Evolutionary conservation across 345 rosid genomes (phyloP).

Genomic region (Odontarrhena argentea): DNA sequence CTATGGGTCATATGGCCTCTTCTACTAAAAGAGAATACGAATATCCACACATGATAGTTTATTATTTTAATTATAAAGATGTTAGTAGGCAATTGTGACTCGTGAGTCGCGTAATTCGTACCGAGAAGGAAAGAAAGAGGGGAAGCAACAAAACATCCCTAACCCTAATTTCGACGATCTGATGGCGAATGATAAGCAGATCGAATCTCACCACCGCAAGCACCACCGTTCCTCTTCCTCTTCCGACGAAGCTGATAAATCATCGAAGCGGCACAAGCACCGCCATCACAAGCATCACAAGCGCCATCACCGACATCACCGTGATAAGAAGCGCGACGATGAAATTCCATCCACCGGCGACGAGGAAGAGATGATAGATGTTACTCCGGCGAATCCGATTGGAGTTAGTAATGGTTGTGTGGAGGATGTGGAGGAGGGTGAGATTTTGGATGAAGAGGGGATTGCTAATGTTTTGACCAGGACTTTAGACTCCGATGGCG

Average conservation of each 20-base stretch:
- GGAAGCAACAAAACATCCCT: constrained; percentile 36
- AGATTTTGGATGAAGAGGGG: constrained; percentile 79
- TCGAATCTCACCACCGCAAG: constrained; percentile 67
- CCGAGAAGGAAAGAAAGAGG: background rate
- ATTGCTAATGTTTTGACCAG: constrained; percentile 19
- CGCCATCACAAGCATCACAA: constrained; percentile 59
- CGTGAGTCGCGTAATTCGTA: background rate
- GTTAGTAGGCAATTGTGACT: background rate
- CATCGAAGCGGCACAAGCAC: constrained; percentile 77
- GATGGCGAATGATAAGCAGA: constrained; percentile 55
- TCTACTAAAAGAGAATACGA: background rate
- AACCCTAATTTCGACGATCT: constrained; percentile 45
- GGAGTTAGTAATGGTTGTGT: constrained; percentile 39
- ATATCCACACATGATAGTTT: background rate
- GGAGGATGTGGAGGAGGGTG: constrained; percentile 96
- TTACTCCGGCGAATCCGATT: constrained; percentile 33
- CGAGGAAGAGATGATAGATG: constrained; percentile 32
- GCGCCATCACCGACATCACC: constrained; percentile 59
- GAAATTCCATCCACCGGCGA: constrained; percentile 43
- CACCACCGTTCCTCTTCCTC: constrained; percentile 57
- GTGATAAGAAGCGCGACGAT: constrained; percentile 61
- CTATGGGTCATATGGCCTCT: too few species aligned
- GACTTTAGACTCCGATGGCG: constrained; percentile 38
- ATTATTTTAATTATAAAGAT: background rate
- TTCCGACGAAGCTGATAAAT: constrained; percentile 57